Conservation (phyloP, 139 green algal species). For the Haematococcus sp. region DNA sequence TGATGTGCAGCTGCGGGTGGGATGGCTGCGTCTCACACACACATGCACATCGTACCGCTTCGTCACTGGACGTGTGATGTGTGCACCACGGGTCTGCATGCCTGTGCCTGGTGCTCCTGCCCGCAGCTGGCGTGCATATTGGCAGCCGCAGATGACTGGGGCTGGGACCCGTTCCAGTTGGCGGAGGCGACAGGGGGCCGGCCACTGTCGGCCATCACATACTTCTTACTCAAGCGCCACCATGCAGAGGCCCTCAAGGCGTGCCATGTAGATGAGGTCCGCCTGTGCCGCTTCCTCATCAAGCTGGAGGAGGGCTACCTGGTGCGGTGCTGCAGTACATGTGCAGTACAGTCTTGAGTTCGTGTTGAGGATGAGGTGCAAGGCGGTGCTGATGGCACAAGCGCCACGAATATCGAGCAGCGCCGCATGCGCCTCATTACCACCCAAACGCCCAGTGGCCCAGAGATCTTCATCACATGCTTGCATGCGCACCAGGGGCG, state of each 20-base stretch:
- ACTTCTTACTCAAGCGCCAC: slow-evolving; percentile 24
- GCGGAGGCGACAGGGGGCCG: slow-evolving; percentile 8
- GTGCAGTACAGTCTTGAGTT: too few relatives aligned
- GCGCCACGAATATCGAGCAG: too few relatives aligned
- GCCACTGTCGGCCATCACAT: slow-evolving; percentile 26
- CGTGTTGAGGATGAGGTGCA: too few relatives aligned
- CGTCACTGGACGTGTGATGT: too few relatives aligned
- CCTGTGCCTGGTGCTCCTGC: too few relatives aligned
- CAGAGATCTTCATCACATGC: too few relatives aligned
- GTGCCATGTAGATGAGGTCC: not conserved
- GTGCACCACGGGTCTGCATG: too few relatives aligned
- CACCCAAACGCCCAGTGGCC: not conserved
- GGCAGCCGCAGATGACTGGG: slow-evolving; percentile 13
- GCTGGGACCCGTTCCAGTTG: slow-evolving; percentile 26
- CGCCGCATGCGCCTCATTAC: not conserved
- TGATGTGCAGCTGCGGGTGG: too few relatives aligned
- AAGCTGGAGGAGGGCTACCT: slow-evolving; percentile 39
- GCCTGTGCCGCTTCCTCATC: slow-evolving; percentile 22
- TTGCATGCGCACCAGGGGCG: too few relatives aligned
- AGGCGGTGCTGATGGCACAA: too few relatives aligned
- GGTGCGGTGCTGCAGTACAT: not conserved
- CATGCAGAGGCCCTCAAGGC: not conserved
- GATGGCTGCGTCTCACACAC: too few relatives aligned
- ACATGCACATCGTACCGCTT: too few relatives aligned
- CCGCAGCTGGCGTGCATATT: slow-evolving; percentile 22